Base-by-base conservation (phyloP, 1,284 basidiomycete species). In the Singerocomus inundabilis region DNA sequence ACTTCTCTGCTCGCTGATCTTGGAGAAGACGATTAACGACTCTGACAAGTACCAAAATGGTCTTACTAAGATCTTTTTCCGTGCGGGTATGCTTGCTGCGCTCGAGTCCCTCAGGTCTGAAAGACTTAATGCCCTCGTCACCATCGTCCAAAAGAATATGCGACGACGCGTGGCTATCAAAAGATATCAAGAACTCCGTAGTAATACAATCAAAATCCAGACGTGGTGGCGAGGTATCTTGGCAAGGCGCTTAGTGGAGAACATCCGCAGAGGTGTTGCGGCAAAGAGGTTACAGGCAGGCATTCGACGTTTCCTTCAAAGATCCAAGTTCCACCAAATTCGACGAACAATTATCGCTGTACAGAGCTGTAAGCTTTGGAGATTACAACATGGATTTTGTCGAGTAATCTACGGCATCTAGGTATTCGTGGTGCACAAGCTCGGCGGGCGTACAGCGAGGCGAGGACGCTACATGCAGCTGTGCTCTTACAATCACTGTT, bases 11-110 rank as follows among this genome's bases (percentile, higher is more conserved):
- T 81, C 84, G 8, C 76, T 85, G 48, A 96, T 99, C 58, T 77
- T 99, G 31, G 80, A 87, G 52, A 84, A 81, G 58, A 95, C 92
- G 0, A 90, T 98, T 64, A 87, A 86, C 36, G 96, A 99, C 58
- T 80, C 88, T 24, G 93, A 98, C 76, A 98, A 98, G 77, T 98
- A 97, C 70, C 97, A 99, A 73, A 85, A 88, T 61, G 97, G 97
- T 59, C 79, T 95, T 24, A 98, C 93, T 31, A 99, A 99, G 75
- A 97, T 99, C 63, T 99, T 99, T 77, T 99, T 99, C 83, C 85
- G 97, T 48, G 94, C 97, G 11, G 97, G 97, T 57, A 98, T 99
- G 91, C 86, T 99, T 36, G 96, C 97, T n/a, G 88, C 91, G 13
- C 81, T 99, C 46, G 97, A 99, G 71, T 86, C 93, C 30, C 76